Evolutionary conservation across 352 stramenopile species (phyloP).

Genomic region (Thalassiosira hispida): DNA sequence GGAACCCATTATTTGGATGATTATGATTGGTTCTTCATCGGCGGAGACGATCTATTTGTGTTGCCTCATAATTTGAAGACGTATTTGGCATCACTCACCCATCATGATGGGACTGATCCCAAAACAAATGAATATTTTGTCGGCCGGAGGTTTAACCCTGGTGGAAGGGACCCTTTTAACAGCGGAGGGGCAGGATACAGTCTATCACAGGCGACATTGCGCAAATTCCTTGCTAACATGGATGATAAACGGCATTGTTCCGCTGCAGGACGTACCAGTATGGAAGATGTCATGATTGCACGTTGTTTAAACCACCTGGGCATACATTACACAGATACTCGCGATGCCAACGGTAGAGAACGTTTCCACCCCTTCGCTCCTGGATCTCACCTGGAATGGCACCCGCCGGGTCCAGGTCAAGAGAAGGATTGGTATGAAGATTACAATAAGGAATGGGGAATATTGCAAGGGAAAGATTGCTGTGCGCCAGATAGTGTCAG

Average conservation of each 20-base stretch:
- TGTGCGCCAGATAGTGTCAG: constrained; percentile 83
- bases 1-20: constrained; percentile 78
- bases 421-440: constrained; percentile 77
- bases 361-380: constrained; percentile 86
- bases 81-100: constrained; percentile 62
- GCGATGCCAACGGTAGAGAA: constrained; percentile 72
- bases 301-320: constrained; percentile 70
- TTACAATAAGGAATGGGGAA: constrained; percentile 83
- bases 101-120: constrained; percentile 44
- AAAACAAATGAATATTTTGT: constrained; percentile 75
- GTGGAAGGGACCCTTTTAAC: constrained; percentile 74
- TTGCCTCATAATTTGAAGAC: constrained; percentile 84
- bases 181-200: constrained; percentile 81
- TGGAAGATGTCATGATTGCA: constrained; percentile 84
- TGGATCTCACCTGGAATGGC: constrained; percentile 74
- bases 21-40: constrained; percentile 86
- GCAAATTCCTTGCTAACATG: constrained; percentile 60
- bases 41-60: constrained; percentile 86
- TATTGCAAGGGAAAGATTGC: constrained; percentile 73
- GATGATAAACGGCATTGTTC: constrained; percentile 64
- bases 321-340: constrained; percentile 77
- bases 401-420: constrained; percentile 34
- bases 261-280: constrained; percentile 50
- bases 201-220: constrained; percentile 66
- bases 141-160: constrained; percentile 74